A percentile compares a stretch with the other conserved stretches of the same genome.
Evolutionary conservation across 2,329 filamentous ascomycete species (phyloP).

Genomic region (Fusarium tjaetaba): DNA sequence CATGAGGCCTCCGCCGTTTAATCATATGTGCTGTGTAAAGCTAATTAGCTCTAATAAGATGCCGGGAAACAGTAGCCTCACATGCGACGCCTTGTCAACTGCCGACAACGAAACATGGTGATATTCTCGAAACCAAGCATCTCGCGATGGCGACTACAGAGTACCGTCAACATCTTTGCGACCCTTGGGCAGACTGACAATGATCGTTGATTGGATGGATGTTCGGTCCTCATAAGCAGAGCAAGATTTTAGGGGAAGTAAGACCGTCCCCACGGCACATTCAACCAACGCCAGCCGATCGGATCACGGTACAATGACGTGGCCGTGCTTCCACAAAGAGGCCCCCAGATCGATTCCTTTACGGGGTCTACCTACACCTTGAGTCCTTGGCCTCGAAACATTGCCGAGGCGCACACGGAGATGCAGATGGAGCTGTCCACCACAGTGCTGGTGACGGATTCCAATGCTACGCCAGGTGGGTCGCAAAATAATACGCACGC

Average conservation of each 20-base stretch:
- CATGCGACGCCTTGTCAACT: conserved; percentile 24
- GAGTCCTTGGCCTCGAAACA: conserved; percentile 28
- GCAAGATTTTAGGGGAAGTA: conserved; percentile 30
- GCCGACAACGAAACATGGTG: conserved; percentile 13
- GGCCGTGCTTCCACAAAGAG: conserved; percentile 30
- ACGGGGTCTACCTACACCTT: conserved; percentile 22
- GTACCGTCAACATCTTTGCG: background rate
- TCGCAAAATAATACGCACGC: too few relatives aligned
- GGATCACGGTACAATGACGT: conserved; percentile 44
- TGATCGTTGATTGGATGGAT: conserved; percentile 12
- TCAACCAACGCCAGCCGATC: conserved; percentile 38
- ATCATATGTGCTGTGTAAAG: background rate
- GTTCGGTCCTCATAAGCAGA: conserved; percentile 16
- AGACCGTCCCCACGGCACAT: conserved; percentile 23
- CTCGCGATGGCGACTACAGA: conserved; percentile 3
- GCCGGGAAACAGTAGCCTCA: background rate
- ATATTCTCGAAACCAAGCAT: conserved; percentile 19
- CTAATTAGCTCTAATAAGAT: background rate
- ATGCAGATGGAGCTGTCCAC: conserved; percentile 13
- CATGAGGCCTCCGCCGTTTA: conserved; percentile 18
- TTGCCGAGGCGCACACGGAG: conserved; percentile 27
- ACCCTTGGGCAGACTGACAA: background rate
- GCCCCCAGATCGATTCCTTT: conserved; percentile 38
- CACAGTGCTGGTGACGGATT: conserved; percentile 28
- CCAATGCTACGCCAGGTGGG: conserved; percentile 11